phyloP scores from a whole-genome alignment of 345 rosid species.

The Corchorus olitorius region DNA sequence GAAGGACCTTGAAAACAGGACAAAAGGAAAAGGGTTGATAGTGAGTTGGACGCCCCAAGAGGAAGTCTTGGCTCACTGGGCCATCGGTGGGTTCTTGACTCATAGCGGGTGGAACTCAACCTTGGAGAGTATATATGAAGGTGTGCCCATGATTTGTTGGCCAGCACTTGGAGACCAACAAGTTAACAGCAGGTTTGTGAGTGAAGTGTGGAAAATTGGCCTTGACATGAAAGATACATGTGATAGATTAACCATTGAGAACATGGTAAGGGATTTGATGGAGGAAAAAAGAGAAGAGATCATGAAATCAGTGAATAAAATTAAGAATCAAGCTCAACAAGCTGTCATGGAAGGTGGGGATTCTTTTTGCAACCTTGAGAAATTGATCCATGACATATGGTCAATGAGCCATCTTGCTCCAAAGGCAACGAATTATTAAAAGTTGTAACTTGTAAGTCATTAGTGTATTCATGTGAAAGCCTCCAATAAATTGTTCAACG shows the following conservation, averaged over 20 bases:
- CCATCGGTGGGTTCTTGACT: constrained; percentile 50
- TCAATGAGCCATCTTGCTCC: background rate
- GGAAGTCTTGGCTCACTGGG: constrained; percentile 42
- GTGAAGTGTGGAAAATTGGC: constrained; percentile 49
- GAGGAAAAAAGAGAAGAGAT: constrained; percentile 42
- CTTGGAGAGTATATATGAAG: constrained; percentile 41
- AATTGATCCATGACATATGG: constrained; percentile 33
- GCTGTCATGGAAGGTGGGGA: constrained; percentile 40
- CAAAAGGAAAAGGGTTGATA: constrained; percentile 23
- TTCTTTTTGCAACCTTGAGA: constrained; percentile 35
- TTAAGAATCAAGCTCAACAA: constrained; percentile 33
- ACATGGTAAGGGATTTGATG: constrained; percentile 50
- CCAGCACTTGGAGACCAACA: constrained; percentile 47
- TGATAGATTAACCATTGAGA: constrained; percentile 38
- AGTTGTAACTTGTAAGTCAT: background rate
- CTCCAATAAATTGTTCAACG: too few relatives aligned
- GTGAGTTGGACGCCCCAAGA: constrained; percentile 54
- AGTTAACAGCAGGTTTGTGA: constrained; percentile 42
- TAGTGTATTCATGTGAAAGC: too few relatives aligned
- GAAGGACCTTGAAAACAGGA: constrained; percentile 29
- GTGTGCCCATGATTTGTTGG: constrained; percentile 59
- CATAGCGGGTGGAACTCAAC: constrained; percentile 62
- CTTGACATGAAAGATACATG: constrained; percentile 57
- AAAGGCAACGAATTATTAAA: too few relatives aligned
- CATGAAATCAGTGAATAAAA: constrained; percentile 23